These are phyloP conservation scores for Globisporangium irregulare DNA, from an alignment of 352 stramenopile genomes.

Conservation along the genomic window DNA sequence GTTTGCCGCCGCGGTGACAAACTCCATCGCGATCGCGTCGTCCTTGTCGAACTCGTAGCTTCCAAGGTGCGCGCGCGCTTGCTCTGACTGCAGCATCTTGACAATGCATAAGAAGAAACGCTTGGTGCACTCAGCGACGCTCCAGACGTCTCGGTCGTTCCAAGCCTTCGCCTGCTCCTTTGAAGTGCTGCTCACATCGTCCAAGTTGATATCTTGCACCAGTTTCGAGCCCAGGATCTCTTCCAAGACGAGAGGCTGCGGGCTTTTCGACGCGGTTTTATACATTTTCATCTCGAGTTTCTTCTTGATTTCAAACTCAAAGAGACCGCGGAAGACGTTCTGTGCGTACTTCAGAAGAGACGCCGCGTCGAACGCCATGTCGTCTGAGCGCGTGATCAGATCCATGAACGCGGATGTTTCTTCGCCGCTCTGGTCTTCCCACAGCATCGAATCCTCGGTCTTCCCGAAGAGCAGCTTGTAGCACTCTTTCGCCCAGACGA, in stretches of 20 bases:
- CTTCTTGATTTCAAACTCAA: conserved; percentile 96
- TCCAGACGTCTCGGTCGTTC: conserved; percentile 88
- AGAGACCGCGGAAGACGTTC: conserved; percentile 88
- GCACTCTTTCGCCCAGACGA: conserved; percentile 97
- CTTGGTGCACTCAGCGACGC: conserved; percentile 78
- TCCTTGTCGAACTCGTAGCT: conserved; percentile 98
- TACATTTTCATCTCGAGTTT: conserved; percentile 95
- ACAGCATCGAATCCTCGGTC: conserved; percentile 94
- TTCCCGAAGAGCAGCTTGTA: conserved; percentile 89
- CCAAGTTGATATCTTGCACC: conserved; percentile 34
- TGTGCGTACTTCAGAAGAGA: conserved; percentile 64
- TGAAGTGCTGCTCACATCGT: conserved; percentile 12
- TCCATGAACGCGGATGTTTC: conserved; percentile 88
- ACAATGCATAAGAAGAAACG: conserved; percentile 81
- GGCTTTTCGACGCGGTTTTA: conserved; percentile 92
- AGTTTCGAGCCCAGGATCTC: conserved; percentile 46
- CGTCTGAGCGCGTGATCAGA: conserved; percentile 44
- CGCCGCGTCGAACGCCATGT: conserved; percentile 38
- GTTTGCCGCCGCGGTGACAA: conserved; percentile 98
- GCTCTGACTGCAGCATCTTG: conserved; percentile 53
- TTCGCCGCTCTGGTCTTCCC: conserved; percentile 75
- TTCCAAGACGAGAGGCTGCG: conserved; percentile 70
- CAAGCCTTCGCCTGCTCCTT: conserved; percentile 45
- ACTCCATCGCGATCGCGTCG: conserved; percentile 94
- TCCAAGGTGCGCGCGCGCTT: conserved; percentile 58